Evolutionary conservation across 129 eudicot species (phyloP), one percentile per base, ranked within the genome.

Genomic region (Smallanthus sonchifolius): DNA sequence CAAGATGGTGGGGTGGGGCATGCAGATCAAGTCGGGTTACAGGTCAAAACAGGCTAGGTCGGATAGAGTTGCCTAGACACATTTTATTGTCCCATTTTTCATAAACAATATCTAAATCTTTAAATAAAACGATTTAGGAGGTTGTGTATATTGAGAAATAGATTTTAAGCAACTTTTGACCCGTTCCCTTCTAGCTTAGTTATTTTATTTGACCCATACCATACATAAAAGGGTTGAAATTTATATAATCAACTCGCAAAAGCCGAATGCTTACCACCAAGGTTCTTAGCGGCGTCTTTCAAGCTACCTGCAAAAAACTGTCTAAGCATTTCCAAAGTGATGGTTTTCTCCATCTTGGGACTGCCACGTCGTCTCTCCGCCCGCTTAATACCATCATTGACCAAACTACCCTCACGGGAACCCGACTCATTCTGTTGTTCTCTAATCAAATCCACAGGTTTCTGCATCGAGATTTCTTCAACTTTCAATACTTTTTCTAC

Each of bases 301-400:
- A 93, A 67, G 79, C 98, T 93, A 32, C 98, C 98, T 6, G 96
- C 95, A 83, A 93, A 93, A 82, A 89, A 86, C 78, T 92, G 96
- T 76, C 87, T 81, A 37, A 92, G 88, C 83, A 90, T 84, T 57
- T 89, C 82, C 83, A 90, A 72, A 9, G 90, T 89, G 49, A 92
- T 86, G 19, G 84, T 70, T 73, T 92, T 92, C 76, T 92, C 30
- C 30, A 1, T 24, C 30, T 24, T 24, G 30, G 30, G 30, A 24
- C n/a, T n/a, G n/a, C n/a, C n/a, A n/a, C n/a, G n/a, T n/a, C 30
- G 30, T 24, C 30, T 24, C 30, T 24, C 30, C 30, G 30, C 1
- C 30, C 30, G 30, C 30, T 24, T 24, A 24, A 24, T 24, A 24
- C 30, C 30, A 24, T 24, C 30, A 24, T 24, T 24, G 30, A 24